Conservation (phyloP, 2,329 filamentous ascomycete genomes). For the Aspergillus terreus region DNA sequence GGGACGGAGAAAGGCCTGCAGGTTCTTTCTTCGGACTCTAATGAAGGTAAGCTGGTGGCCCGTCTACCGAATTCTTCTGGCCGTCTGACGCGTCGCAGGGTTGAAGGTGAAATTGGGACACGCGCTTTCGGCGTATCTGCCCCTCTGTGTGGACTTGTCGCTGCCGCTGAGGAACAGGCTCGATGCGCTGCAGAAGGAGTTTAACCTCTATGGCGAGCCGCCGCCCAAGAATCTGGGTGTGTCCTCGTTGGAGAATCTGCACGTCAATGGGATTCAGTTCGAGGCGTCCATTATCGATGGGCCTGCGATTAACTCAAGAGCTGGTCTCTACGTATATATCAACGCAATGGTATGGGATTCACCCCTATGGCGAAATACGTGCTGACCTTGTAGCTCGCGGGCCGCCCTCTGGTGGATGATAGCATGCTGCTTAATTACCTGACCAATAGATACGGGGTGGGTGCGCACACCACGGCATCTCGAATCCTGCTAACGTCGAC, state of each 20-base stretch:
- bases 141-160: conserved; percentile 38
- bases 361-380: not conserved
- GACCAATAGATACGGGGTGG: conserved; percentile 76
- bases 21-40: conserved; percentile 29
- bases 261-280: conserved; percentile 50
- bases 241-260: conserved; percentile 38
- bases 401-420: conserved; percentile 80
- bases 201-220: conserved; percentile 40
- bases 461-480: conserved; percentile 7
- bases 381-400: conserved; percentile 63
- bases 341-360: conserved; percentile 65
- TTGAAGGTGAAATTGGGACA: conserved; percentile 36
- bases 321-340: conserved; percentile 79
- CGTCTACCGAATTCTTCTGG: not conserved
- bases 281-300: conserved; percentile 59
- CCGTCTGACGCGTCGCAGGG: conserved; percentile 12
- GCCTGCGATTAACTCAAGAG: conserved; percentile 69
- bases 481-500: conserved; percentile 3
- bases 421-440: conserved; percentile 72
- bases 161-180: conserved; percentile 36
- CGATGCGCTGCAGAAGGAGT: conserved; percentile 40
- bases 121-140: conserved; percentile 38
- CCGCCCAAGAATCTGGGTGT: conserved; percentile 41
- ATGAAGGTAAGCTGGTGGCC: conserved; percentile 27
- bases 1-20: conserved; percentile 34